Percentiles rank a stretch among this genome's conserved stretches.
phyloP scores from a whole-genome alignment of 305 asterid genomes.

The Solanum hybrid region DNA sequence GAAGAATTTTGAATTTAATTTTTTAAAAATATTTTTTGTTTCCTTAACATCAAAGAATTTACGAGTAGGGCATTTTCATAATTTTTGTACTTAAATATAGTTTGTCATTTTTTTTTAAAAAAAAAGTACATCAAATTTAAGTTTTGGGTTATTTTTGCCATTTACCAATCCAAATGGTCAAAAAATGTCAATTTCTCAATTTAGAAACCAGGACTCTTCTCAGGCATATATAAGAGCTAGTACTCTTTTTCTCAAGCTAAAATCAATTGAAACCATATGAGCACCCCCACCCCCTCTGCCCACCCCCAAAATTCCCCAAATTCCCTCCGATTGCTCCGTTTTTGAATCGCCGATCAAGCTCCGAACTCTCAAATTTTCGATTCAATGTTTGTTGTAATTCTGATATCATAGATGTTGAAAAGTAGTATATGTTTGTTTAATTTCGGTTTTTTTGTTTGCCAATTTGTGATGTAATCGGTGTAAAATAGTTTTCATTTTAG shows the following conservation, averaged over 20 bases:
- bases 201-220: neutral
- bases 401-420: neutral
- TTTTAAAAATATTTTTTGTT: no score
- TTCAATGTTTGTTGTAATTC: neutral
- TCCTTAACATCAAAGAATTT: neutral
- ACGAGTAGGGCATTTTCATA: neutral
- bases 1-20: no score
- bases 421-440: neutral
- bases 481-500: neutral
- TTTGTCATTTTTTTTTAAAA: no score
- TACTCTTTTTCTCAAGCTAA: neutral
- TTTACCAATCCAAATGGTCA: neutral
- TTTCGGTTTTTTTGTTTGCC: neutral
- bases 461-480: neutral
- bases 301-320: neutral
- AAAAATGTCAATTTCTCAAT: neutral
- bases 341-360: neutral
- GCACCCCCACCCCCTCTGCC: neutral
- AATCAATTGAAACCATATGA: neutral
- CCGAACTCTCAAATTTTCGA: neutral
- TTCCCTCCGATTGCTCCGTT: neutral
- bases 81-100: neutral
- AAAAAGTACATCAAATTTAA: neutral
- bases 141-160: neutral
- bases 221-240: neutral